Percentiles rank a stretch among this genome's conserved stretches.
Conservation (phyloP, 73 alveolate species). For the Strombidium stylifer region DNA sequence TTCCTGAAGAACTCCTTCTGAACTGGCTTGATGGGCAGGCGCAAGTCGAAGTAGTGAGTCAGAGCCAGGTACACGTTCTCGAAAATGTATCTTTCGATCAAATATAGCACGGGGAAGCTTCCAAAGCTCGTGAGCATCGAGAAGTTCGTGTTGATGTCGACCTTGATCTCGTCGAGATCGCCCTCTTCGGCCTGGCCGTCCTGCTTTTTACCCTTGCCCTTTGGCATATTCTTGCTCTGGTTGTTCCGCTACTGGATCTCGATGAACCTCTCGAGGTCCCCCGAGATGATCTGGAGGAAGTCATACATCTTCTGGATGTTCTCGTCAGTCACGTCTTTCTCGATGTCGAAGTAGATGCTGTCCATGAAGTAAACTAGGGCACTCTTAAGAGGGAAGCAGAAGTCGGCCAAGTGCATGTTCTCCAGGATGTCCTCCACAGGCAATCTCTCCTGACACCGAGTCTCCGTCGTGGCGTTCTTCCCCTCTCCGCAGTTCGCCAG, state of each 20-base stretch:
- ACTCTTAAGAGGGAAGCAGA: constrained; percentile 26
- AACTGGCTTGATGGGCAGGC: constrained; percentile 3
- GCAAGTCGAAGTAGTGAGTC: constrained; percentile 25
- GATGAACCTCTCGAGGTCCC: constrained; percentile 11
- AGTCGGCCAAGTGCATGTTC: constrained; percentile 8
- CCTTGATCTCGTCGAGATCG: not conserved
- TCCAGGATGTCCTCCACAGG: constrained; percentile 19
- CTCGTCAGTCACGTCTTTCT: constrained; percentile 35
- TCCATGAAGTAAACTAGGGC: constrained; percentile 27
- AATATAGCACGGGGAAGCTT: not conserved
- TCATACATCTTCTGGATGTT: constrained; percentile 9
- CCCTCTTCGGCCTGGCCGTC: not conserved
- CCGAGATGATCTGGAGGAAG: constrained; percentile 7
- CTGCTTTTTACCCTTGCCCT: constrained; percentile 18
- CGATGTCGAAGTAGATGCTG: constrained; percentile 40
- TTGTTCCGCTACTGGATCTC: constrained; percentile 11
- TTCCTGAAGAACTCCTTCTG: not conserved
- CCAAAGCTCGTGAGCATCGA: constrained; percentile 33
- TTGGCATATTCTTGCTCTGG: not conserved
- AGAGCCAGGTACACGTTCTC: constrained; percentile 10
- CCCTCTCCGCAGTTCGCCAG: constrained; percentile 48
- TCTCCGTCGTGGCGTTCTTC: constrained; percentile 32
- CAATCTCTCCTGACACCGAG: constrained; percentile 15
- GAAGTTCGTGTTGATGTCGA: constrained; percentile 15
- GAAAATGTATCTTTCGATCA: constrained; percentile 5